phyloP scores from a whole-genome alignment of 305 asterid genomes.

The Nicotiana rustica region DNA sequence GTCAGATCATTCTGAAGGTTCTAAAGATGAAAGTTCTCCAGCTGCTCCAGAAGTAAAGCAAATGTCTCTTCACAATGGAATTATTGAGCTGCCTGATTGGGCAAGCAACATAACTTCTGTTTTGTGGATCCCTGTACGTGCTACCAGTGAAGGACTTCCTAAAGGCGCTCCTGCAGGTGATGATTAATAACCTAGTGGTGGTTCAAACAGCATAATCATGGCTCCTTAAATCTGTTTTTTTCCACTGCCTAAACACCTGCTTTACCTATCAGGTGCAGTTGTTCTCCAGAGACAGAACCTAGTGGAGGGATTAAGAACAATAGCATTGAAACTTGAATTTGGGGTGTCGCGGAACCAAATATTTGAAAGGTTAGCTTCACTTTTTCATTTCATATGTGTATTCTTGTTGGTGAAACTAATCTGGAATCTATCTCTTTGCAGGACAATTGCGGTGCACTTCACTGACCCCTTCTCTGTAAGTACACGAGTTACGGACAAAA shows the following conservation, averaged over 20 bases:
- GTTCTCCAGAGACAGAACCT: constrained; percentile 77
- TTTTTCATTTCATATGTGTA: constrained; percentile 34
- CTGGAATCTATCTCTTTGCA: constrained; percentile 45
- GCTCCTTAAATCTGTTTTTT: constrained; percentile 27
- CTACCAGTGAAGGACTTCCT: constrained; percentile 77
- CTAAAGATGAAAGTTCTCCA: constrained; percentile 44
- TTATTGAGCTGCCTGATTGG: constrained; percentile 87
- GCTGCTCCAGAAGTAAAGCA: constrained; percentile 55
- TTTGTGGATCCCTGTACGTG: constrained; percentile 89
- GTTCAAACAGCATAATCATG: constrained; percentile 30
- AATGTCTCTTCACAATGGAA: constrained; percentile 71
- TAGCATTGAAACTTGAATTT: constrained; percentile 94
- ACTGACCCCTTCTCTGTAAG: constrained; percentile 94
- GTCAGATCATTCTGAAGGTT: constrained; percentile 42
- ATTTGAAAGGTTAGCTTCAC: constrained; percentile 73
- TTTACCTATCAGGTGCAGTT: constrained; percentile 60
- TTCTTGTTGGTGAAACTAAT: constrained; percentile 33
- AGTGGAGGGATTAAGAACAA: constrained; percentile 93
- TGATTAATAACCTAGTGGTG: constrained; percentile 37
- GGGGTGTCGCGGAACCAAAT: constrained; percentile 93
- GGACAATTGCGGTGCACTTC: constrained; percentile 97
- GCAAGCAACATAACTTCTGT: constrained; percentile 82
- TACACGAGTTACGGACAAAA: constrained; percentile 88
- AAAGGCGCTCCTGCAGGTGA: constrained; percentile 91
- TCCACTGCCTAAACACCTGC: constrained; percentile 32